Evolutionary conservation across 1,284 basidiomycete species (phyloP).

Genomic region (Exsudoporus floridanus): DNA sequence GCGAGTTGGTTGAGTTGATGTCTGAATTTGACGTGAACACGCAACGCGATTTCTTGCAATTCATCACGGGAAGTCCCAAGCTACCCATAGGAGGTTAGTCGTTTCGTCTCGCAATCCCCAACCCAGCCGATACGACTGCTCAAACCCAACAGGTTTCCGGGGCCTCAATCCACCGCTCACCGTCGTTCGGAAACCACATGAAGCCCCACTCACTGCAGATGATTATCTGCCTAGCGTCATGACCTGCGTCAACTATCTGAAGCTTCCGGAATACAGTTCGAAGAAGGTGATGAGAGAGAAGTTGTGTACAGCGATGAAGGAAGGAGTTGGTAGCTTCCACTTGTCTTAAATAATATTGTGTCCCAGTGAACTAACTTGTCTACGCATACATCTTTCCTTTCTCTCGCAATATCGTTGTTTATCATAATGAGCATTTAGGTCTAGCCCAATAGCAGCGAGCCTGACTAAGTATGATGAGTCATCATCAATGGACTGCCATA

Average conservation of each 20-base stretch:
- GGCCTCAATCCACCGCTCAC: conserved; percentile 93
- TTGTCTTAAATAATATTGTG: conserved; percentile 59
- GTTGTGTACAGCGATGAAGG: conserved; percentile 78
- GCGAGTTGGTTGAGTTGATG: conserved; percentile 87
- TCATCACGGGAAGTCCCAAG: conserved; percentile 95
- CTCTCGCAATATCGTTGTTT: conserved; percentile 18
- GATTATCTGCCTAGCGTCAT: conserved; percentile 97
- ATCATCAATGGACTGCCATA: conserved; percentile 11
- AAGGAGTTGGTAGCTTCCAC: conserved; percentile 94
- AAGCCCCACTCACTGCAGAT: conserved; percentile 85
- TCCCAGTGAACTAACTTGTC: conserved; percentile 25
- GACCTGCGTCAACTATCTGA: conserved; percentile 98
- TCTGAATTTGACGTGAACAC: conserved; percentile 70
- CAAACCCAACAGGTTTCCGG: conserved; percentile 72
- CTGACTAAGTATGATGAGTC: conserved; percentile 10
- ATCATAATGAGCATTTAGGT: conserved; percentile 7
- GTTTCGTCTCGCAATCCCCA: background rate
- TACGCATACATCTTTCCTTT: conserved; percentile 19
- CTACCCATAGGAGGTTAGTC: conserved; percentile 85
- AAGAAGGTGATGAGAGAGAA: conserved; percentile 81
- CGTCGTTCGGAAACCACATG: conserved; percentile 96
- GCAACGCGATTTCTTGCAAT: conserved; percentile 90
- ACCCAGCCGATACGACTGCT: background rate
- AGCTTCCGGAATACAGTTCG: conserved; percentile 89
- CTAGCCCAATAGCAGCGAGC: no score